These are phyloP conservation scores for Endoconidiophora polonica DNA, from an alignment of 2,329 filamentous ascomycete genomes.

Conservation along the genomic window DNA sequence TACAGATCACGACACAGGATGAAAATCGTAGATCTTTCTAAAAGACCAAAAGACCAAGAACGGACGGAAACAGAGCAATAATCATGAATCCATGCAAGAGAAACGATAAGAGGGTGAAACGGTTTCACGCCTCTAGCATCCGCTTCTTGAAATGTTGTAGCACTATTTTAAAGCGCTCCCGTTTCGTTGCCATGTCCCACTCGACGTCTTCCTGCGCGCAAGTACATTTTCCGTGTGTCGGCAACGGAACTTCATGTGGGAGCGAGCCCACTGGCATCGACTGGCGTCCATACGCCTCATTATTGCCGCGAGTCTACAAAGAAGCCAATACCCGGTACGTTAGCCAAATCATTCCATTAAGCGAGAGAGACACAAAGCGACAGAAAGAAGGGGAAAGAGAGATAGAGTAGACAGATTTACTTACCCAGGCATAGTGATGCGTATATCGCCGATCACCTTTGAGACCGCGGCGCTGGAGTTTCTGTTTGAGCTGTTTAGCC, in stretches of 20 bases:
- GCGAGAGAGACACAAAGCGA: background rate
- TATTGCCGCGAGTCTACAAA: background rate
- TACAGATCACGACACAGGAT: background rate
- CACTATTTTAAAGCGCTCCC: background rate
- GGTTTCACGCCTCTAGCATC: background rate
- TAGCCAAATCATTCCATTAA: background rate
- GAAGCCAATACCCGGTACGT: background rate
- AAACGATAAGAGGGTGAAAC: background rate
- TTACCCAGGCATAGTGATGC: constrained; percentile 7
- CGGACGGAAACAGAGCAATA: too few species aligned
- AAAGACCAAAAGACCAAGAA: too few species aligned
- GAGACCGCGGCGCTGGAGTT: constrained; percentile 5
- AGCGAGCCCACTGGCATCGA: background rate
- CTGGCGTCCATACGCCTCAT: constrained; percentile 3
- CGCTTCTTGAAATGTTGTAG: constrained; percentile 1
- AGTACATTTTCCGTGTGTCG: background rate
- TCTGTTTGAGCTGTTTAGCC: constrained; percentile 2
- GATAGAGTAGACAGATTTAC: background rate
- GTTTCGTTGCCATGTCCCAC: constrained; percentile 1
- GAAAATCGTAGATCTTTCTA: too few species aligned
- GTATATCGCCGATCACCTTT: constrained; percentile 2
- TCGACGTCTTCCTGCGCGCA: constrained; percentile 3
- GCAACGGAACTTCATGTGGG: constrained; percentile 1
- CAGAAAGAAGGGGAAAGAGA: too few species aligned
- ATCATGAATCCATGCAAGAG: background rate